Evolutionary conservation across 441 rosid genomes (phyloP).

Genomic region (Brassica hybrid): DNA sequence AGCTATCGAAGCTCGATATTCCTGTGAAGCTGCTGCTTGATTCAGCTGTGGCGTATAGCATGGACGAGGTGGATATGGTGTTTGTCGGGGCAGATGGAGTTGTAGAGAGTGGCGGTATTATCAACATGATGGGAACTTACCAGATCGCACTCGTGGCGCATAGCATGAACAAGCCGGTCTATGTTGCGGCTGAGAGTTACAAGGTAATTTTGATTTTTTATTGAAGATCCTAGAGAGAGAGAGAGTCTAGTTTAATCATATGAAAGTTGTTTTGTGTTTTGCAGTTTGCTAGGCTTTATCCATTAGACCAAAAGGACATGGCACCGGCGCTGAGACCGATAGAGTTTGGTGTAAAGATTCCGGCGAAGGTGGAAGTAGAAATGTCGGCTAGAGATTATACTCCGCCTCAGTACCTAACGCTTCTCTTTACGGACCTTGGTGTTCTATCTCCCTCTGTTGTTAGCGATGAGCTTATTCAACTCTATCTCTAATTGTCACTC

Average conservation of each 20-base stretch:
- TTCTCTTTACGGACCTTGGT: slow-evolving; percentile 91
- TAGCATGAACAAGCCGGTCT: slow-evolving; percentile 90
- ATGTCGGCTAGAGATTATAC: slow-evolving; percentile 92
- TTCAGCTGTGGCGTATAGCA: slow-evolving; percentile 88
- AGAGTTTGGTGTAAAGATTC: slow-evolving; percentile 84
- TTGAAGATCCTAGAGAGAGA: background rate
- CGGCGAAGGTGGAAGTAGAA: slow-evolving; percentile 85
- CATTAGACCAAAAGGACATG: slow-evolving; percentile 92
- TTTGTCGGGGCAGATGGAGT: slow-evolving; percentile 92
- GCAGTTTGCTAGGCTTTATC: slow-evolving; percentile 94
- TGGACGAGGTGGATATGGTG: slow-evolving; percentile 95
- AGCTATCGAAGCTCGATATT: slow-evolving; percentile 82
- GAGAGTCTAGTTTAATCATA: too few relatives aligned
- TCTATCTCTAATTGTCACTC: slow-evolving; percentile 50
- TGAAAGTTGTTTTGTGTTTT: slow-evolving; percentile 13
- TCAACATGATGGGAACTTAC: slow-evolving; percentile 98
- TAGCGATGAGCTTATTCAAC: slow-evolving; percentile 91
- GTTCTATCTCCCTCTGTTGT: slow-evolving; percentile 92
- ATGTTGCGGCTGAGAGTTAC: slow-evolving; percentile 95
- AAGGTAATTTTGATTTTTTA: slow-evolving; percentile 76
- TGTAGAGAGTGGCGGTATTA: slow-evolving; percentile 92
- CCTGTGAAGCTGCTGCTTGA: slow-evolving; percentile 89
- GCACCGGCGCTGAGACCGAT: slow-evolving; percentile 81
- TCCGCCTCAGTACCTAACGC: slow-evolving; percentile 84
- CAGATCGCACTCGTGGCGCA: slow-evolving; percentile 90